Evolutionary conservation across 1,139 yeast species (phyloP), one percentile per base, ranked within the genome.

Genomic region (Tardiomyces digboiensis): DNA sequence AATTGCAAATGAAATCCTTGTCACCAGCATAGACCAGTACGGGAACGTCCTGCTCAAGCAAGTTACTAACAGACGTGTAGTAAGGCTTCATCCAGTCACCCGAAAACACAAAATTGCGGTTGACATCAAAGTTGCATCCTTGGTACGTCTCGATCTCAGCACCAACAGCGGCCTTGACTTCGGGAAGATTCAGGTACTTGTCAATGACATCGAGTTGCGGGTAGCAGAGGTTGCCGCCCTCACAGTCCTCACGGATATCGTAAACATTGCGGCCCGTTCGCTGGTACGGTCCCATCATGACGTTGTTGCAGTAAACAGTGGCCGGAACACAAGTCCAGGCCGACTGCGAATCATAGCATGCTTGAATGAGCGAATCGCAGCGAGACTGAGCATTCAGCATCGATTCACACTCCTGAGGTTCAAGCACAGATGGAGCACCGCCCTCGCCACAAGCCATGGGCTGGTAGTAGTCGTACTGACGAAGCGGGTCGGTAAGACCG

Each of bases 271-370:
- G 79, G 41, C 97, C 97, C 18, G 97, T 83, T 64, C 76, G 75
- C 65, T 81, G 87, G 71, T 83, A 91, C 19, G 97, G 96, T 22
- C 82, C 88, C 72, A 88, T 69, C 66, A 82, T 80, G 46, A 82
- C 89, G 56, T 83, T 82, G 71, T 86, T 84, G 75, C 97, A 91
- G 73, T 88, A 88, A 50, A 87, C 76, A 21, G 87, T 70, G 36
- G 97, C 97, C 14, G 97, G 97, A 45, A 88, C 93, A 75, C 98
- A 91, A 7, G 93, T 70, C 80, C 91, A 84, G 33, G 84, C 83
- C 38, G 89, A 80, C 54, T 81, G 78, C 20, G 84, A 69, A 43
- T 76, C 74, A 67, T 88, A 88, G 70, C 98, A 91, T 16, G 83
- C 69, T 57, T 85, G 76, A 56, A 87, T 85, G 65, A 91, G 75